A percentile compares a stretch with the other conserved stretches of the same genome.
phyloP scores from a whole-genome alignment of 1,284 basidiomycete species.

The Cystobasidium pallidum region DNA sequence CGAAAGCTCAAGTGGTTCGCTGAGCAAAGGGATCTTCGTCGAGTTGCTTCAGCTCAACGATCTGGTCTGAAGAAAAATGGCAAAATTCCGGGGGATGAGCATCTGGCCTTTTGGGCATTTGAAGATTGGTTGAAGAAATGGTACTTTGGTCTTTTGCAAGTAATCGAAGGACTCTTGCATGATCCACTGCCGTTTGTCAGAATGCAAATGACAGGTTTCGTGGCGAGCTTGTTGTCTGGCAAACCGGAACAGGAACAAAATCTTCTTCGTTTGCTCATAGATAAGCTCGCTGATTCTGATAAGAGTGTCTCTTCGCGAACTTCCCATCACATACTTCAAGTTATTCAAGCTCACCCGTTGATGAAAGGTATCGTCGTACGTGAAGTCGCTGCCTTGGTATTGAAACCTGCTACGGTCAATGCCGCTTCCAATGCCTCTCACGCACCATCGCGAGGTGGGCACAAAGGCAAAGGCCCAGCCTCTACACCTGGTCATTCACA shows the following conservation, averaged over 20 bases:
- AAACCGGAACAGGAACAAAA: constrained; percentile 99
- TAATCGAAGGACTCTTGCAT: constrained; percentile 83
- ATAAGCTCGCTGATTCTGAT: constrained; percentile 93
- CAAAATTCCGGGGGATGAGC: constrained; percentile 46
- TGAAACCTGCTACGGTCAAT: constrained; percentile 61
- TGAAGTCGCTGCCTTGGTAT: constrained; percentile 79
- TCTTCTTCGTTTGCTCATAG: constrained; percentile 84
- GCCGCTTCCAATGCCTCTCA: constrained; percentile 55
- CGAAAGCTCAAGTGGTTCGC: constrained; percentile 86
- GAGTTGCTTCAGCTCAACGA: constrained; percentile 56
- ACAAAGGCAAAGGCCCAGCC: constrained; percentile 53
- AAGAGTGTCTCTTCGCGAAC: constrained; percentile 85
- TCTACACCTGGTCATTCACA: constrained; percentile 15
- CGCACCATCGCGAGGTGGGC: constrained; percentile 46
- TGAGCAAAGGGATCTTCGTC: constrained; percentile 73
- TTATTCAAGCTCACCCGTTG: constrained; percentile 85
- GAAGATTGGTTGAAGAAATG: constrained; percentile 98
- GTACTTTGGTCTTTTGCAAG: constrained; percentile 89
- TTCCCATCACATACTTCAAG: constrained; percentile 83
- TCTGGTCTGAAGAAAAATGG: constrained; percentile 30
- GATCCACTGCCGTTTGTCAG: constrained; percentile 88
- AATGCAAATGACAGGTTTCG: constrained; percentile 71
- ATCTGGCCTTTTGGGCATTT: constrained; percentile 80
- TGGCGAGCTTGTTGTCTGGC: constrained; percentile 75
- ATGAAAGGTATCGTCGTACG: constrained; percentile 92